Percentiles rank a stretch among this genome's conserved stretches.
Evolutionary conservation across 2,329 filamentous ascomycete species (phyloP).

Genomic region (Fusarium udum): DNA sequence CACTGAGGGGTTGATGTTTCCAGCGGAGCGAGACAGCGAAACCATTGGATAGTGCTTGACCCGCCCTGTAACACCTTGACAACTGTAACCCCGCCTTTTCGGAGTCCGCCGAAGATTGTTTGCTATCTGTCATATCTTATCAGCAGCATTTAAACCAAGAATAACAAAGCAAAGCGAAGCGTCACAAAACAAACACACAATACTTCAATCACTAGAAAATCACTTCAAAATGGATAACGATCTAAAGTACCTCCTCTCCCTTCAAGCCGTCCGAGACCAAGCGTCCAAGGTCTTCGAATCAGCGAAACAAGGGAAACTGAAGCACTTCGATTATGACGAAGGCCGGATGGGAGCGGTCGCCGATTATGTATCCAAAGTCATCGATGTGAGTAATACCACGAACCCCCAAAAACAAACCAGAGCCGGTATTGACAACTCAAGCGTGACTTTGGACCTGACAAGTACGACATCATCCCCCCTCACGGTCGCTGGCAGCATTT

Average conservation of each 20-base stretch:
- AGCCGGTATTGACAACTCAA: constrained; percentile 16
- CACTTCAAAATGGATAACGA: constrained; percentile 12
- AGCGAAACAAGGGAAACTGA: constrained; percentile 51
- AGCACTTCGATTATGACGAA: constrained; percentile 54
- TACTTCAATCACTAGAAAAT: not conserved
- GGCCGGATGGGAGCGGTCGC: constrained; percentile 51
- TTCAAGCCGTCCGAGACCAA: constrained; percentile 50
- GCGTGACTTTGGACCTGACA: constrained; percentile 62
- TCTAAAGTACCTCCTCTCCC: constrained; percentile 47
- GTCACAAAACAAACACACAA: not conserved
- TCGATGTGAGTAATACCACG: constrained; percentile 48
- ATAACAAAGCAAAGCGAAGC: not conserved
- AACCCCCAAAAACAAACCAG: accelerated
- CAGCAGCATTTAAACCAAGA: not conserved
- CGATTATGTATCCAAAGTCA: constrained; percentile 55
- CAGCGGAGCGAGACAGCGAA: too few species aligned
- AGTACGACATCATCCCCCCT: constrained; percentile 59
- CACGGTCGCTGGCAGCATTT: constrained; percentile 72
- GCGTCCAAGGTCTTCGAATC: constrained; percentile 47
- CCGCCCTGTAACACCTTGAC: too few species aligned
- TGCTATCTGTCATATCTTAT: not conserved
- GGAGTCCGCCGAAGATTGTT: not conserved
- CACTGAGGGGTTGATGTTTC: too few species aligned
- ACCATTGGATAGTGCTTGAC: too few species aligned
- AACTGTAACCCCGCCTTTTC: not conserved